Evolutionary conservation across 306 rosid genomes (phyloP), one percentile per base, ranked within the genome.

Genomic region (Cicer arietinum): DNA sequence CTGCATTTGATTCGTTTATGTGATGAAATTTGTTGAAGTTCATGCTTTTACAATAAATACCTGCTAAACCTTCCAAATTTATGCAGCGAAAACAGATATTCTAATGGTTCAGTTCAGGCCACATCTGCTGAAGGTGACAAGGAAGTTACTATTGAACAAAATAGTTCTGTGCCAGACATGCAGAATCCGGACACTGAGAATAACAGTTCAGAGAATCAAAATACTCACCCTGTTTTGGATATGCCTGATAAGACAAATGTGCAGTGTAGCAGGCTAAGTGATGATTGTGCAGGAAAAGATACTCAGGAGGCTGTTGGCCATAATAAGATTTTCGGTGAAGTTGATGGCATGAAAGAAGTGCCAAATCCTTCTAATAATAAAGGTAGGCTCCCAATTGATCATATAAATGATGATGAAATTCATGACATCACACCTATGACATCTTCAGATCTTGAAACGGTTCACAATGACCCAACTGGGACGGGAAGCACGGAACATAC

Each of bases 1-100:
- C 70, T 51, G 63, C 66, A 8, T 48, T 53, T 78, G 48, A 42
- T 67, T 60, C 56, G 9, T 44, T 47, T 61, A 12, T 79, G 57
- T 70, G 51, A 51, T 63, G 50, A 65, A 44, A 16, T 67, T 67
- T 17, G 71, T 71, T 84, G 17, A 51, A 43, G 56, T 70, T 79
- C 69, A 69, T 74, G 44, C 63, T n/a, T 82, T 59, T 7, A 51
- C 62, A 13, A 43, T 43, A 46, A 75, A 71, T 74, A 39, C 56
- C 14, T 52, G 57, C 76, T 77, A 59, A 80, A 52, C 66, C 57
- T 75, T 40, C 73, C 56, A 63, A 75, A 77, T 71, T 64, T 76
- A 81, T 88, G 79, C 90, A 86, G 96, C 69, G 79, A 75, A 72
- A 74, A 67, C 66, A 72, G 45, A 71, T 68, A 79, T 48, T 78